Evolutionary conservation across 495 filamentous ascomycete species (phyloP), one percentile per base, ranked within the genome.

Genomic region (Penicillium lividum): DNA sequence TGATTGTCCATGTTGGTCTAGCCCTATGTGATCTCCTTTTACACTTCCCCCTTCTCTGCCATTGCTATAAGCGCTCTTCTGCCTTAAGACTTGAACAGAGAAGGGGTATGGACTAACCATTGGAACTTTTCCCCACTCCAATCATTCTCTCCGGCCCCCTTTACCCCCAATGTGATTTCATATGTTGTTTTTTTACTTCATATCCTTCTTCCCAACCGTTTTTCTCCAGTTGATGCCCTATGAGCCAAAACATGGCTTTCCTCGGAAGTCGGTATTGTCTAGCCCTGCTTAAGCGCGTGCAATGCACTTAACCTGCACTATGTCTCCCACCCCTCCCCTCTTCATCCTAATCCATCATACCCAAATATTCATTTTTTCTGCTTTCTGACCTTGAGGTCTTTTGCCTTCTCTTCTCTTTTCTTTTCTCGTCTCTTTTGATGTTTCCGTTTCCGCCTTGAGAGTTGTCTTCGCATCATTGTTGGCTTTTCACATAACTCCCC

Each of bases 261-360:
- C 34, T 18, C 28, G 53, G 40, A 28, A n/a, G 43, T 29, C 30
- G 38, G 38, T 4, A 15, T 13, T 36, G 54, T 27, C 44, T 29
- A 33, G 44, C 44, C 54, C 45, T 56, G 31, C 54, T 30, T 49
- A 56, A 50, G 54, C 54, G 43, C 42, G 42, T 27, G 16, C 45
- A 29, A 40, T 54, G 22, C 36, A 44, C 38, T 31, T 8, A 49
- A n/a, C n/a, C 44, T 40, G 38, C 38, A 40, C 15, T n/a, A 16
- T 31, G 47, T 13, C 15, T 40, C 15, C 38, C 38, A 13, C 38
- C 38, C 22, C 22, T 22, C 22, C 22, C 22, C 22, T 22, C 22
- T 33, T 16, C 38, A n/a, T 16, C 13, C 15, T 15, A 40, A 33
- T 33, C n/a, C 38, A 40, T 40, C 7, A 40, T 40, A 40, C 38